A percentile compares a stretch with the other conserved stretches of the same genome.
Evolutionary conservation across 371 early-diverging fungal species (phyloP).

Genomic region (Mortierella sp.): DNA sequence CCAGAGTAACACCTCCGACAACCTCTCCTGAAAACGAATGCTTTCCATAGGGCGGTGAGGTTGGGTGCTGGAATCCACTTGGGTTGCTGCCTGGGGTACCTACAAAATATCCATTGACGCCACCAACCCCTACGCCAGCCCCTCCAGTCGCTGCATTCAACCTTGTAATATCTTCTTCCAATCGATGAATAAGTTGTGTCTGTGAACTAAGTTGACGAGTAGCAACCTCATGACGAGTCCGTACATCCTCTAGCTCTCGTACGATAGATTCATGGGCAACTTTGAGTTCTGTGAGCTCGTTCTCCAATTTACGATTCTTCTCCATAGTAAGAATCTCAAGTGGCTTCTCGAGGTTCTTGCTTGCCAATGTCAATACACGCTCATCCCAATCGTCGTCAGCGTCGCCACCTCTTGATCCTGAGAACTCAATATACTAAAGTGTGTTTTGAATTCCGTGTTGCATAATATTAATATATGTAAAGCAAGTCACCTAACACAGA

Average conservation of each 20-base stretch:
- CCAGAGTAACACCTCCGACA: conserved; percentile 48
- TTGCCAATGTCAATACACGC: conserved; percentile 51
- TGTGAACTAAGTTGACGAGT: conserved; percentile 62
- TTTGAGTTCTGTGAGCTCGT: conserved; percentile 77
- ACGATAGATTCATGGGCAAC: conserved; percentile 63
- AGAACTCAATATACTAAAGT: conserved; percentile 50
- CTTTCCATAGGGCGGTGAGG: conserved; percentile 49
- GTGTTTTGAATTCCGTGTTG: neutral
- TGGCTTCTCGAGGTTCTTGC: conserved; percentile 54
- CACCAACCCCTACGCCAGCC: conserved; percentile 2
- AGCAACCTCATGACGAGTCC: conserved; percentile 48
- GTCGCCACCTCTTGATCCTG: conserved; percentile 46
- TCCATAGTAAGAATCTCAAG: conserved; percentile 82
- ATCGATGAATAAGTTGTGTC: conserved; percentile 67
- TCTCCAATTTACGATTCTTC: conserved; percentile 87
- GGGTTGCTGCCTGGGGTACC: conserved; percentile 17
- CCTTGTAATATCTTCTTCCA: conserved; percentile 82
- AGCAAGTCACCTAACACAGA: neutral
- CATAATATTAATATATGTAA: neutral
- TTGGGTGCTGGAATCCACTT: conserved; percentile 24
- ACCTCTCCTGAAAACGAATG: conserved; percentile 39
- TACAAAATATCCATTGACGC: conserved; percentile 19
- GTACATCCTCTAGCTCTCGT: conserved; percentile 54
- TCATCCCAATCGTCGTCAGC: conserved; percentile 57
- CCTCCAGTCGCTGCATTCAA: conserved; percentile 55